A percentile compares a stretch with the other conserved stretches of the same genome.
Evolutionary conservation across 306 rosid species (phyloP).

Genomic region (Sesbania bispinosa): DNA sequence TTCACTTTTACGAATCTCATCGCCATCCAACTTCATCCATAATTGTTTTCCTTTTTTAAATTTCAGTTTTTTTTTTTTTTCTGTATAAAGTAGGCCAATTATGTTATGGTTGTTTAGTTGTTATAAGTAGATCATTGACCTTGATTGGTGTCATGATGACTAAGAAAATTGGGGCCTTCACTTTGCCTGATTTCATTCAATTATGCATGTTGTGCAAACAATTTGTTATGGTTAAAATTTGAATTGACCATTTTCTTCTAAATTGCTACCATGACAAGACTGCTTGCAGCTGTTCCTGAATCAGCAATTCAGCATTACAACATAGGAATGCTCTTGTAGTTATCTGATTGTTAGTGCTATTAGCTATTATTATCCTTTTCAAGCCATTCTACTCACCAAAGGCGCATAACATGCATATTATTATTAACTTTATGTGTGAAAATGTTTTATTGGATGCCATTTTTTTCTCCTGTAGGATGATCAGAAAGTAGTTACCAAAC

Average conservation of each 20-base stretch:
- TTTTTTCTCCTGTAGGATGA: slow-evolving; percentile 60
- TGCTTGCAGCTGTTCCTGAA: slow-evolving; percentile 6
- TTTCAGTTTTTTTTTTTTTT: neutral
- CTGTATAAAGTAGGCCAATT: neutral
- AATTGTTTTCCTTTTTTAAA: neutral
- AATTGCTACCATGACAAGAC: neutral
- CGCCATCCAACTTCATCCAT: neutral
- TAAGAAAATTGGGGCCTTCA: neutral
- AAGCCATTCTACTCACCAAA: neutral
- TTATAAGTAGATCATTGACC: neutral
- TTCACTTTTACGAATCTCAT: neutral
- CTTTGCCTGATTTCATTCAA: neutral
- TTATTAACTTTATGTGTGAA: neutral
- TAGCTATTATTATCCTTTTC: neutral
- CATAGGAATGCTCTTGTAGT: neutral
- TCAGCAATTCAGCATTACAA: neutral
- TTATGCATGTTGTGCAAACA: neutral
- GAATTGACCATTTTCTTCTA: neutral
- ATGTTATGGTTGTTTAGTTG: neutral
- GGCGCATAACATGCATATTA: neutral
- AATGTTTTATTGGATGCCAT: slow-evolving; percentile 22
- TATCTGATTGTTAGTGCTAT: slow-evolving; percentile 7
- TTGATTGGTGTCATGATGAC: neutral
- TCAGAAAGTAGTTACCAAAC: slow-evolving; percentile 75
- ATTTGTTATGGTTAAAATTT: neutral